Conservation (phyloP, 1,284 basidiomycete genomes). For the Boletus mariae region DNA sequence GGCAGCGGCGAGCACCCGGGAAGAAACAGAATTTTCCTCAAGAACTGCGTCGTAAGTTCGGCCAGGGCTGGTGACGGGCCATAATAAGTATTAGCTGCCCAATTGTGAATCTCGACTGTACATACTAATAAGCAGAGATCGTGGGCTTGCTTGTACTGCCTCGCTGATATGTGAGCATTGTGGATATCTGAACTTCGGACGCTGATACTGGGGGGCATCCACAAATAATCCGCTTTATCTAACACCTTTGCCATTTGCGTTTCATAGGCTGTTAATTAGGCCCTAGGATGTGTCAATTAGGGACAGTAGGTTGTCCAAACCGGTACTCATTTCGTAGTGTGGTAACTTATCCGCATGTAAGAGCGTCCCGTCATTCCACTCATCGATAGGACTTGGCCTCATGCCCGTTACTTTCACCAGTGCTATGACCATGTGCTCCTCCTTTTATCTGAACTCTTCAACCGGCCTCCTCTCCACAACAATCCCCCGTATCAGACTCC, state of each 20-base stretch:
- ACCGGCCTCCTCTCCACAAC: constrained; percentile 7
- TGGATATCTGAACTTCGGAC: constrained; percentile 10
- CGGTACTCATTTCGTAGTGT: constrained; percentile 26
- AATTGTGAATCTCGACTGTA: constrained; percentile 9
- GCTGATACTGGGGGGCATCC: constrained; percentile 18
- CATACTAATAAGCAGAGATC: constrained; percentile 15
- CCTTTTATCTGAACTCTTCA: constrained; percentile 29
- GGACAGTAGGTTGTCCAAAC: constrained; percentile 28
- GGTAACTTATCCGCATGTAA: constrained; percentile 20
- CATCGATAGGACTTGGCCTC: constrained; percentile 23
- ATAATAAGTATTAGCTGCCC: constrained; percentile 14
- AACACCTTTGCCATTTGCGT: constrained; percentile 26
- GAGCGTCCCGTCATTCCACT: constrained; percentile 20
- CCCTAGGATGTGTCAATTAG: constrained; percentile 27
- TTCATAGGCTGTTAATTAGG: constrained; percentile 33
- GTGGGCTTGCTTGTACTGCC: constrained; percentile 23
- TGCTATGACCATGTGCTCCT: constrained; percentile 22
- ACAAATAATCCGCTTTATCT: constrained; percentile 15
- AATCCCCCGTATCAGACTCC: constrained; percentile 1
- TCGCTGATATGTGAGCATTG: constrained; percentile 27
- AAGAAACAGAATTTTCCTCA: constrained; percentile 1
- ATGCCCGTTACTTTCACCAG: constrained; percentile 22
- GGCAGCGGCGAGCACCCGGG: not conserved
- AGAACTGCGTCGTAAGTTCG: constrained; percentile 12
- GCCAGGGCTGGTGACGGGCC: constrained; percentile 4